Percentiles rank a stretch among this genome's conserved stretches.
These are phyloP conservation scores for Corymbia citriodora DNA, from an alignment of 441 rosid genomes.

Conservation along the genomic window DNA sequence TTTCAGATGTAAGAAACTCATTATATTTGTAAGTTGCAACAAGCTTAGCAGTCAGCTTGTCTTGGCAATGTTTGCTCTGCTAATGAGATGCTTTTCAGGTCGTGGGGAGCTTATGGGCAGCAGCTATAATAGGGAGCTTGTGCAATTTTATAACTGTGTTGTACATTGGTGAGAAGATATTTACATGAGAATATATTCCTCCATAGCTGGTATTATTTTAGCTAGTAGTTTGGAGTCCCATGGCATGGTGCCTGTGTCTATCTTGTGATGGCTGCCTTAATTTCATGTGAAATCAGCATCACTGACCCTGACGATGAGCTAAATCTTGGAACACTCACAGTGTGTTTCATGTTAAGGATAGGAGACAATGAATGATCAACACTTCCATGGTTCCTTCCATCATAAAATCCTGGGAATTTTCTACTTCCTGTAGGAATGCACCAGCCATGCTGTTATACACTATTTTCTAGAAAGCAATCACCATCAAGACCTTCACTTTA, in stretches of 20 bases:
- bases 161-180: conserved; percentile 57
- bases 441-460: background rate
- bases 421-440: background rate
- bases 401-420: background rate
- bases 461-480: background rate
- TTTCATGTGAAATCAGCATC: background rate
- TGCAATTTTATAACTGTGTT: conserved; percentile 85
- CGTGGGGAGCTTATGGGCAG: conserved; percentile 51
- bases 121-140: conserved; percentile 90
- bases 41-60: background rate
- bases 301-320: background rate
- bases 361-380: background rate
- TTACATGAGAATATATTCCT: background rate
- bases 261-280: background rate
- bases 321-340: background rate
- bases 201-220: background rate
- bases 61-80: background rate
- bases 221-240: background rate
- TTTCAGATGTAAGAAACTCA: background rate
- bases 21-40: background rate
- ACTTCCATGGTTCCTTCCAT: background rate
- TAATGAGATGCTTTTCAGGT: conserved; percentile 36
- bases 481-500: background rate
- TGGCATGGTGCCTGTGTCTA: background rate
- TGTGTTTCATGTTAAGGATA: background rate